Conservation (phyloP, 2,329 filamentous ascomycete species). For the Neopestalotiopsis sp. region DNA sequence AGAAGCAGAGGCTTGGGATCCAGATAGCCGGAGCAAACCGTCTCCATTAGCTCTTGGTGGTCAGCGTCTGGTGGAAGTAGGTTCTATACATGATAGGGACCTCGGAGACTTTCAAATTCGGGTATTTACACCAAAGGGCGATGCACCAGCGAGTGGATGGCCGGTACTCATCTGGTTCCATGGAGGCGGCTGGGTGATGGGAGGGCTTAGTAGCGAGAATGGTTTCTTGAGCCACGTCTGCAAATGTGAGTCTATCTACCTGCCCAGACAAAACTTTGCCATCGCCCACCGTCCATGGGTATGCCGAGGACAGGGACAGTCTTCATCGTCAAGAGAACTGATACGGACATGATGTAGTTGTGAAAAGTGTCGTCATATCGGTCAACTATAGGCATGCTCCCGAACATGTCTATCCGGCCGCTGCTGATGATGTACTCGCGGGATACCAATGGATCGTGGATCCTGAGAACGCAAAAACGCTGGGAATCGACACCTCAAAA, state of each 20-base stretch:
- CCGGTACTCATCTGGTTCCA: conserved; percentile 45
- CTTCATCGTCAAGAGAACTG: not conserved
- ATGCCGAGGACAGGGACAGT: too few relatives aligned
- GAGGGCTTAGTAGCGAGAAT: conserved; percentile 38
- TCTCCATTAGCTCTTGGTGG: conserved; percentile 33
- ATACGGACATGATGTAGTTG: not conserved
- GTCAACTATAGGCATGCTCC: conserved; percentile 21
- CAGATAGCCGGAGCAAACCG: conserved; percentile 24
- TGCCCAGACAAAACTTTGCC: not conserved
- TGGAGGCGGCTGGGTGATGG: conserved; percentile 45
- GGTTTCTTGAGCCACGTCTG: conserved; percentile 40
- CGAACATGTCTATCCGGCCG: conserved; percentile 21
- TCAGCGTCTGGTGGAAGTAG: conserved; percentile 25
- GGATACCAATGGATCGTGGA: conserved; percentile 18
- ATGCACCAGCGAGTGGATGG: conserved; percentile 34
- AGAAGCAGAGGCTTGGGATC: conserved; percentile 39
- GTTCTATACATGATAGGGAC: conserved; percentile 29
- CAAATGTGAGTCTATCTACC: conserved; percentile 20
- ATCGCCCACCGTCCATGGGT: not conserved
- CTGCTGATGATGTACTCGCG: conserved; percentile 17
- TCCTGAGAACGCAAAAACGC: not conserved
- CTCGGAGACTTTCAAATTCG: conserved; percentile 35
- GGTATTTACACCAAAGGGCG: conserved; percentile 36
- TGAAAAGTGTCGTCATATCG: conserved; percentile 16
- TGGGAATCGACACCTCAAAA: conserved; percentile 10